Conservation (phyloP, 768 basidiomycete species). For the Podaxis mareebaensis region DNA sequence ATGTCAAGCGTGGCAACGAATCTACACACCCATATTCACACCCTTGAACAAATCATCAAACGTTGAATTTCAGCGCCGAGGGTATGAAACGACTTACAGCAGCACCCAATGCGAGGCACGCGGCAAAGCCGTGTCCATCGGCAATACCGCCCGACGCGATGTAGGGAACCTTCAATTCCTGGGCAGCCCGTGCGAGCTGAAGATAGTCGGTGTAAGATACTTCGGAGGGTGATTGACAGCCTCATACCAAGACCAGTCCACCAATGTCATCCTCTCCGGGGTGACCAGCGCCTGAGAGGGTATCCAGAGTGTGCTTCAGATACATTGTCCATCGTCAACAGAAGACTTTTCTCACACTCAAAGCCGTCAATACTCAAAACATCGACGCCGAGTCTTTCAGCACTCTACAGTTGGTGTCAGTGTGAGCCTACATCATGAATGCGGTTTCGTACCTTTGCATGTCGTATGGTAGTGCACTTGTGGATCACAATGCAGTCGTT, state of each 20-base stretch:
- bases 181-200: slow-evolving; percentile 83
- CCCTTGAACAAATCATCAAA: slow-evolving; percentile 47
- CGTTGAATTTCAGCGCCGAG: neutral
- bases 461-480: slow-evolving; percentile 86
- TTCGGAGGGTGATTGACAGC: neutral
- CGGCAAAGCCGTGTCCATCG: slow-evolving; percentile 81
- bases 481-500: slow-evolving; percentile 80
- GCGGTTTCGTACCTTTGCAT: slow-evolving; percentile 63
- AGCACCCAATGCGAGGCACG: slow-evolving; percentile 81
- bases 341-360: slow-evolving; percentile 58
- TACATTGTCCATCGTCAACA: neutral
- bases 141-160: slow-evolving; percentile 92
- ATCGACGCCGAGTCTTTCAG: slow-evolving; percentile 82
- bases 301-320: neutral
- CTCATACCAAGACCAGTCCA: slow-evolving; percentile 72
- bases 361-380: slow-evolving; percentile 88
- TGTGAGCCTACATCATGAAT: neutral
- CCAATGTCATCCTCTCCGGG: slow-evolving; percentile 95
- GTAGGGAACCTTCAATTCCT: slow-evolving; percentile 82
- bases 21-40: slow-evolving; percentile 72
- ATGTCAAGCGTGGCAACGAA: neutral
- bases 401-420: slow-evolving; percentile 32
- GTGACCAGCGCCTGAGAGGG: slow-evolving; percentile 77
- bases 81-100: slow-evolving; percentile 46
- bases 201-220: slow-evolving; percentile 1